These are phyloP conservation scores for Aspergillus ochraceoroseus DNA, from an alignment of 2,329 filamentous ascomycete genomes.

Conservation along the genomic window DNA sequence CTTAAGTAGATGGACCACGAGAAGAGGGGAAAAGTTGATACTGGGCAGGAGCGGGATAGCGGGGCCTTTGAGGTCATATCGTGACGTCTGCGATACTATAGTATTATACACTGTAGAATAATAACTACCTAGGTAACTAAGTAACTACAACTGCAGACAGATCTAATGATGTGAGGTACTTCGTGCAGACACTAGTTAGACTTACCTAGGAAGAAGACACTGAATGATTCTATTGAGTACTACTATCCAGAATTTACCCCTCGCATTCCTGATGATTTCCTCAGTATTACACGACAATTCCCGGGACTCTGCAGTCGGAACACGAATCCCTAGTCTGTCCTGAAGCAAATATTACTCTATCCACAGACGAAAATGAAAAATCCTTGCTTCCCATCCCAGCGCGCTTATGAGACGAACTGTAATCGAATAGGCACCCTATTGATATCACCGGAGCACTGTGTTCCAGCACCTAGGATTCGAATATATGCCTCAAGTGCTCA, in stretches of 20 bases:
- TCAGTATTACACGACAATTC: no score
- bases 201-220: no score
- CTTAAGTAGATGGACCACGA: slow-evolving; percentile 11
- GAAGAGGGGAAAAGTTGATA: no score
- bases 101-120: no score
- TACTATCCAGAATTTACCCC: no score
- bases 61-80: slow-evolving; percentile 20
- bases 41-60: slow-evolving; percentile 10
- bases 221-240: no score
- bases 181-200: no score
- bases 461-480: slow-evolving; percentile 13
- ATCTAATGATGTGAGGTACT: no score
- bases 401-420: slow-evolving; percentile 9
- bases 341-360: no score
- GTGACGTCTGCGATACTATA: slow-evolving; percentile 20
- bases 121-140: neutral
- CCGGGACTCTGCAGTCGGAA: no score
- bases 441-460: slow-evolving; percentile 15
- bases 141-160: neutral
- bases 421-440: slow-evolving; percentile 2
- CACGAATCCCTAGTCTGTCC: neutral
- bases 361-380: neutral
- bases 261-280: no score
- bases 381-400: neutral
- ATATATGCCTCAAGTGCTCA: slow-evolving; percentile 10